phyloP scores from a whole-genome alignment of 768 basidiomycete genomes.

The Arthromyces matolae region DNA sequence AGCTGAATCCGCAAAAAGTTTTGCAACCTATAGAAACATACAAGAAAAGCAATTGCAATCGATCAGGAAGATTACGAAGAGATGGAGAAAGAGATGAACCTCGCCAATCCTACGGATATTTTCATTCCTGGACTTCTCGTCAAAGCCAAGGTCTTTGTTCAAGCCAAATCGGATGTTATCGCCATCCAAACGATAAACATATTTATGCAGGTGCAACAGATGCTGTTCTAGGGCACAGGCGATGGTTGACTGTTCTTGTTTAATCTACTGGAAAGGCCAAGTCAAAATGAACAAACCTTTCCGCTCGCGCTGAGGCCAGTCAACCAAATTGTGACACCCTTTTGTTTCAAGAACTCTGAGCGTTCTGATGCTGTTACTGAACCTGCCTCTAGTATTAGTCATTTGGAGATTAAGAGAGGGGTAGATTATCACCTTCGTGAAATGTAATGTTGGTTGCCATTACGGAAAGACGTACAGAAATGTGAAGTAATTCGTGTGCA shows the following conservation, averaged over 20 bases:
- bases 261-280: background rate
- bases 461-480: too few relatives aligned
- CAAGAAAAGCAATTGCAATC: background rate
- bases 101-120: conserved; percentile 97
- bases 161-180: conserved; percentile 95
- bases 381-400: conserved; percentile 39
- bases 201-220: conserved; percentile 80
- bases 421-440: conserved; percentile 18
- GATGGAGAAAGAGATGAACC: conserved; percentile 40
- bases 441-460: conserved; percentile 64
- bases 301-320: conserved; percentile 95
- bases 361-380: conserved; percentile 72
- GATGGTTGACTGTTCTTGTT: conserved; percentile 74
- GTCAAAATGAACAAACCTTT: conserved; percentile 52
- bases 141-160: conserved; percentile 95
- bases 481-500: too few relatives aligned
- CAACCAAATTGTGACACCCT: conserved; percentile 91
- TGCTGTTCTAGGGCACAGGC: conserved; percentile 97
- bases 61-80: conserved; percentile 3
- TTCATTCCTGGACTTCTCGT: conserved; percentile 86
- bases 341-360: conserved; percentile 62
- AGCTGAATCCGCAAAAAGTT: conserved; percentile 86
- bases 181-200: conserved; percentile 90
- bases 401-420: background rate
- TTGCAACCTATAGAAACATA: conserved; percentile 78